Percentiles rank a stretch among this genome's conserved stretches.
Conservation (phyloP, 2,329 filamentous ascomycete species). For the Ceratocystis albifundus region DNA sequence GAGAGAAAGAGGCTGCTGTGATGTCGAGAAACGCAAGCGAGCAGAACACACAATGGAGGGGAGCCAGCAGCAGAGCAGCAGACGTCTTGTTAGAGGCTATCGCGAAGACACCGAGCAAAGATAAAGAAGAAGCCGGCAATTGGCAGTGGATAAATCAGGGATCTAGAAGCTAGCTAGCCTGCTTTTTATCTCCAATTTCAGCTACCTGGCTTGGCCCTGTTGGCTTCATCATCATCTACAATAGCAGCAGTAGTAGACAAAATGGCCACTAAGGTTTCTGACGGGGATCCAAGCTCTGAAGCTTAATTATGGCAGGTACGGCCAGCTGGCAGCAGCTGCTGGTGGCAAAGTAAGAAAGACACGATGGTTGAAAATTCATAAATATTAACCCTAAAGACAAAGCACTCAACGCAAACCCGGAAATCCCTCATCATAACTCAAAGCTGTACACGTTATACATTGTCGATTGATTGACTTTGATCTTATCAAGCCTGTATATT, state of each 20-base stretch:
- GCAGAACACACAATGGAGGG: too few relatives aligned
- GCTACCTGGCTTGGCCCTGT: background rate
- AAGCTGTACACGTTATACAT: background rate
- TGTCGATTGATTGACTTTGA: too few relatives aligned
- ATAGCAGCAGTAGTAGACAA: background rate
- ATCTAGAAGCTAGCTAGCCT: background rate
- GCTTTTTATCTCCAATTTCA: background rate
- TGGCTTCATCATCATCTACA: background rate
- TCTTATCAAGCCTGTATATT: background rate
- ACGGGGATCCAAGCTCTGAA: constrained; percentile 5
- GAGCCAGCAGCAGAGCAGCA: too few relatives aligned
- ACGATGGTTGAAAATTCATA: too few relatives aligned
- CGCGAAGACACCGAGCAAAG: background rate
- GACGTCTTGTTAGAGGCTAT: too few relatives aligned
- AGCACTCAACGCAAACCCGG: background rate
- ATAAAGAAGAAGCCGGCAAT: constrained; percentile 7
- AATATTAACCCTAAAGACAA: background rate
- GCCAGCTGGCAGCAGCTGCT: background rate
- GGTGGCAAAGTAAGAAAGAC: background rate
- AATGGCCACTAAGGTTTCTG: constrained; percentile 1
- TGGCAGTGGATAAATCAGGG: constrained; percentile 3
- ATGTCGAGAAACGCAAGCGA: too few relatives aligned
- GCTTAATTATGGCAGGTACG: background rate
- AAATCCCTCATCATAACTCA: background rate
- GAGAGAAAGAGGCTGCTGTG: background rate